Conservation (phyloP, 129 eudicot genomes). For the Centrapalus pauciflorus region DNA sequence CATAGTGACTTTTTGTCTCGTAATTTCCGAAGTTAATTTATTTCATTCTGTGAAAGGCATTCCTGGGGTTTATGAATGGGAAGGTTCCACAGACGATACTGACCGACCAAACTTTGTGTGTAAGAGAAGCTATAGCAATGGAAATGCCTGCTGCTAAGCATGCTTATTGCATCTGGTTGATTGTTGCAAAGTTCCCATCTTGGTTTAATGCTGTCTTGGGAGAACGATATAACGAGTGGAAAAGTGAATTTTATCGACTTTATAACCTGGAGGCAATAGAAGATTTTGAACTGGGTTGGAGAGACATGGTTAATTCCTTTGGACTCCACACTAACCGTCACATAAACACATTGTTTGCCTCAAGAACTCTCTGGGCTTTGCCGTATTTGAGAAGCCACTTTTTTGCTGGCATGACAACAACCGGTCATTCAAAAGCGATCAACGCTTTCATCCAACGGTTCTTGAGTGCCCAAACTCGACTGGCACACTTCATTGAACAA, state of each 20-base stretch:
- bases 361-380: constrained; percentile 83
- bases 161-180: constrained; percentile 96
- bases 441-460: constrained; percentile 98
- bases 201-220: constrained; percentile 97
- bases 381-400: constrained; percentile 92
- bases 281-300: constrained; percentile 95
- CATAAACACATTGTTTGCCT: constrained; percentile 68
- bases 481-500: constrained; percentile 93
- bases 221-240: constrained; percentile 95
- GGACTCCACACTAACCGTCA: constrained; percentile 90
- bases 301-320: constrained; percentile 83
- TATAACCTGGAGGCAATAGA: constrained; percentile 78
- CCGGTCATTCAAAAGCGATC: constrained; percentile 85
- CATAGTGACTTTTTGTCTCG: neutral
- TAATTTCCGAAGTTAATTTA: neutral
- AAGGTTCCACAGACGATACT: constrained; percentile 88
- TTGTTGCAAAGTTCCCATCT: constrained; percentile 90
- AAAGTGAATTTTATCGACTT: constrained; percentile 84
- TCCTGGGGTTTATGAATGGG: constrained; percentile 85
- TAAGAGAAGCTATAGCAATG: constrained; percentile 84
- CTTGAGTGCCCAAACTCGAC: constrained; percentile 93
- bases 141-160: constrained; percentile 96
- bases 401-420: constrained; percentile 84
- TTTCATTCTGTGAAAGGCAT: constrained; percentile 46
- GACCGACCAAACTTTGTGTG: constrained; percentile 88